Base-by-base conservation (phyloP, 2,329 filamentous ascomycete genomes). In the Zymoseptoria pseudotritici region DNA sequence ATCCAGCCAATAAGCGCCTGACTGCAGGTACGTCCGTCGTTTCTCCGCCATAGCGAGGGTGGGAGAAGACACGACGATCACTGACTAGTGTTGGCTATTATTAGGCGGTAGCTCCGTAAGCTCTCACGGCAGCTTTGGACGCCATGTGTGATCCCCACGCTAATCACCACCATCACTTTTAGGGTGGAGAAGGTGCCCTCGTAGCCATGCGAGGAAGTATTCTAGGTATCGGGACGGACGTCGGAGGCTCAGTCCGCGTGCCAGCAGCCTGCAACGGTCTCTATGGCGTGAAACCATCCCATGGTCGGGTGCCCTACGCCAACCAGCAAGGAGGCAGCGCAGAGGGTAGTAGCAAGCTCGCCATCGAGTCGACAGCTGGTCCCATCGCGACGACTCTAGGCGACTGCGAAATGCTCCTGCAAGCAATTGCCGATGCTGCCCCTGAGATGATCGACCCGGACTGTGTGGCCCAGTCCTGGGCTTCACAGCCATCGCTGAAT, bases 221-320 rank as follows among this genome's bases (percentile, higher is more conserved):
- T 56, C 67, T 88, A 1, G 86, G 86, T 1, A 77, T 87, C 19
- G 84, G 83, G 0, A 87, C 85, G 0, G 86, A 88, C 71, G 78
- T 87, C 53, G 80, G 78, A 1, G 80, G 80, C 1, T 78, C 74
- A 58, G 86, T 95, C 70, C 85, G 86, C 67, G 94, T 97, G 71
- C 93, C 89, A 73, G 89, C 96, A 58, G 91, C 96, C 67, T 93
- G 92, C 75, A 74, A 75, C 55, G 72, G 71, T 11, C 69, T 70
- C 20, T 72, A 69, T 53, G 71, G 70, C 6, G 69, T 71, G 60
- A 64, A 64, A 52, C 65, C 67, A 1, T 64, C 60, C 1, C 50
- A 54, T 13, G 22, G 52, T n/a, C 61, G 66, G 7, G 50, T 68
- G 1, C 65, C 65, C 2, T 62, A 62, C 50, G 66, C 61, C 80